phyloP scores from a whole-genome alignment of 2,329 filamentous ascomycete genomes.

The Monilinia vaccinii-corymbosi region DNA sequence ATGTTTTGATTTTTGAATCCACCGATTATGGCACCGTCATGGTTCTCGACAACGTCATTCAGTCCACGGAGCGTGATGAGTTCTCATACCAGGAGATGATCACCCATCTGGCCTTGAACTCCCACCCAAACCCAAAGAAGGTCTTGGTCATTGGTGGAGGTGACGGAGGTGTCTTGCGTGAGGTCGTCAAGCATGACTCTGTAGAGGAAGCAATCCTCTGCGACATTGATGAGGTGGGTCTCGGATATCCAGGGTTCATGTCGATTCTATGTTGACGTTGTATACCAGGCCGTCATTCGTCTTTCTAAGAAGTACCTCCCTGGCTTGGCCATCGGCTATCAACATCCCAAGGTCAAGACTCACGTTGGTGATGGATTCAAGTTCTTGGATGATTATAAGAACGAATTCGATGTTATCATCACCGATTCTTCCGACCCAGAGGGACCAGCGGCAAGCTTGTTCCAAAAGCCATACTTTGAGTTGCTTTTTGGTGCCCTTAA shows the following conservation, averaged over 20 bases:
- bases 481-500: conserved; percentile 81
- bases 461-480: conserved; percentile 99
- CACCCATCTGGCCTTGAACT: conserved; percentile 95
- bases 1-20: conserved; percentile 97
- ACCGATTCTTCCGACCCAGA: conserved; percentile 97
- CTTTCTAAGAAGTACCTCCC: conserved; percentile 98
- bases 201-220: conserved; percentile 94
- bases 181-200: conserved; percentile 97
- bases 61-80: conserved; percentile 97
- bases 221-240: conserved; percentile 83
- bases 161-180: conserved; percentile 92
- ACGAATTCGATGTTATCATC: conserved; percentile 98
- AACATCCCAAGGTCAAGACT: conserved; percentile 86
- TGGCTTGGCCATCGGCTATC: conserved; percentile 84
- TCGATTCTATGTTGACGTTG: conserved; percentile 12
- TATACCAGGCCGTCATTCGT: conserved; percentile 73
- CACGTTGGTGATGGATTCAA: conserved; percentile 98
- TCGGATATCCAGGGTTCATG: not conserved
- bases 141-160: conserved; percentile 97
- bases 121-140: conserved; percentile 96
- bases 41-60: conserved; percentile 97
- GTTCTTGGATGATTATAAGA: conserved; percentile 94
- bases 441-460: conserved; percentile 89
- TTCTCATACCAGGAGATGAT: conserved; percentile 99
- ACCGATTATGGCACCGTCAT: conserved; percentile 94